Conservation (phyloP, 805 yeast genomes). For the Kuraishia capsulata region DNA sequence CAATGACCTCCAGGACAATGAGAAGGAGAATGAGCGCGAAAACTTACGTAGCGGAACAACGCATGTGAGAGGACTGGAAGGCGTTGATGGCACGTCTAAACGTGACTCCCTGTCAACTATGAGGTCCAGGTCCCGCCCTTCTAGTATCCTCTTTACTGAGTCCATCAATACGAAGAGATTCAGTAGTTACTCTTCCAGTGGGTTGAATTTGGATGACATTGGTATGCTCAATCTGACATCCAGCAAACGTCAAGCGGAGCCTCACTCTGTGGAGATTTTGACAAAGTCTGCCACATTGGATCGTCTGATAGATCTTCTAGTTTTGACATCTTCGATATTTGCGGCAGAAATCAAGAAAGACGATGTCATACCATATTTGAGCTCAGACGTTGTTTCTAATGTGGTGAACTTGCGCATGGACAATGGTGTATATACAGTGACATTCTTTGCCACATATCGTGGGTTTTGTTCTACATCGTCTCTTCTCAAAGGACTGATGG, state of each 20-base stretch:
- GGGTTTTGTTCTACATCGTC: slow-evolving; percentile 52
- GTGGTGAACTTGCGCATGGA: slow-evolving; percentile 40
- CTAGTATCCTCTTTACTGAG: slow-evolving; percentile 23
- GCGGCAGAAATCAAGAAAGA: slow-evolving; percentile 28
- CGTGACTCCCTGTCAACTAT: background rate
- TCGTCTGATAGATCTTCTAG: slow-evolving; percentile 69
- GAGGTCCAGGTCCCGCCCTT: slow-evolving; percentile 16
- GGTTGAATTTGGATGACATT: slow-evolving; percentile 21
- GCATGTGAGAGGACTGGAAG: background rate
- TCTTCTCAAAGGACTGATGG: slow-evolving; percentile 41
- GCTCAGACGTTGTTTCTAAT: slow-evolving; percentile 11
- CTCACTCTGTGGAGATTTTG: slow-evolving; percentile 14
- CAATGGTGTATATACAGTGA: slow-evolving; percentile 52
- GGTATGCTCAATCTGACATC: slow-evolving; percentile 1
- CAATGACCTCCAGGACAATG: background rate
- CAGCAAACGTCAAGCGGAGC: background rate
- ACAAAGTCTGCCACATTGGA: slow-evolving; percentile 65
- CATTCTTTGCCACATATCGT: slow-evolving; percentile 62
- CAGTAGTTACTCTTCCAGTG: slow-evolving; percentile 24
- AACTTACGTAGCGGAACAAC: slow-evolving; percentile 1
- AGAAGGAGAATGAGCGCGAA: background rate
- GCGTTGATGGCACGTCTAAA: background rate
- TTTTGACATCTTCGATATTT: slow-evolving; percentile 59
- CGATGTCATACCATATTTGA: slow-evolving; percentile 32
- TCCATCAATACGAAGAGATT: slow-evolving; percentile 19